Evolutionary conservation across 371 early-diverging fungal species (phyloP), one percentile per base, ranked within the genome.

Genomic region (Conidiobolus coronatus): DNA sequence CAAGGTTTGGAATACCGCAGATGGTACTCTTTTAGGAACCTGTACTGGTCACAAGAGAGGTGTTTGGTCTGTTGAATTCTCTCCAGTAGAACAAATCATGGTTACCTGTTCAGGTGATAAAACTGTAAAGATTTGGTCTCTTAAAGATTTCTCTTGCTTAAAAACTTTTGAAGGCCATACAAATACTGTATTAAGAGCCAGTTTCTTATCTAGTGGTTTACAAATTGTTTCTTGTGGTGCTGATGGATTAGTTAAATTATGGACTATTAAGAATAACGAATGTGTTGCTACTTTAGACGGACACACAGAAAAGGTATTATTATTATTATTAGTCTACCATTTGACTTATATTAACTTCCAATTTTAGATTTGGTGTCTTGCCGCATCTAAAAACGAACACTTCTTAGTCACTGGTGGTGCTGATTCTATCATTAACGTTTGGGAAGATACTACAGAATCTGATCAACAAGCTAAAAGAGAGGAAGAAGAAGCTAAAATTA

Each of bases 91-190:
- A 53, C 82, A 86, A 49, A 73, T 85, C 0, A 60, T 91, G 40
- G 93, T 85, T 1, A 89, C 92, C 0, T 69, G 81, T 37, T 88
- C 91, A 0, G 83, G 84, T 51, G 97, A 96, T 61, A 83, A 86
- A 61, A 92, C 89, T 1, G 70, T 93, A 54, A 81, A 81, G 63
- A 62, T 96, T 33, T 96, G 97, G 97, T 81, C 80, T 40, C 55
- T 92, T 20, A 69, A 65, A 15, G 90, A 93, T 48, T 81, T 73
- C 49, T 60, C 77, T 14, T 96, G 96, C 64, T 53, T 92, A 23
- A 82, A 77, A 66, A 93, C 94, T 0, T 82, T 96, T 55, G 94
- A 96, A 53, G 93, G 97, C 0, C 96, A 96, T 55, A 77, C 86
- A 19, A 91, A 87, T 62, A 82, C 91, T 15, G 90, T 91, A 2